Percentiles rank a stretch among this genome's conserved stretches.
Conservation (phyloP, 1,139 yeast genomes). For the Taphrina deformans region DNA sequence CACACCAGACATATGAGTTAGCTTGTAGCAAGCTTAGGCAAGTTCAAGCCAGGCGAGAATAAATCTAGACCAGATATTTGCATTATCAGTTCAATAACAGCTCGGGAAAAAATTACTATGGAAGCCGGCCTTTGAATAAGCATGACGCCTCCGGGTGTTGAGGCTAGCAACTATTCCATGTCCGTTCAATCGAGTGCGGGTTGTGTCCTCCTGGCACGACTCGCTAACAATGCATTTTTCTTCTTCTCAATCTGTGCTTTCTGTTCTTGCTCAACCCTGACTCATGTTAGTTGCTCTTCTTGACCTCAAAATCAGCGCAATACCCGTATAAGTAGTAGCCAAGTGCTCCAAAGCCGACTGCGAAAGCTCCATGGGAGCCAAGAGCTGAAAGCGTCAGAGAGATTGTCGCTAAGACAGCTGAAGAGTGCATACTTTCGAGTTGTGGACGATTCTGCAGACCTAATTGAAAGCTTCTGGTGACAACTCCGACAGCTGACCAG, state of each 20-base stretch:
- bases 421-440: slow-evolving; percentile 11
- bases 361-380: slow-evolving; percentile 26
- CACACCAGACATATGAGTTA: too few relatives aligned
- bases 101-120: too few relatives aligned
- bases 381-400: slow-evolving; percentile 11
- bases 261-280: slow-evolving; percentile 26
- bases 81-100: too few relatives aligned
- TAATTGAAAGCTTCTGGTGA: slow-evolving; percentile 25
- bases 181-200: background rate
- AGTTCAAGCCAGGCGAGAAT: too few relatives aligned
- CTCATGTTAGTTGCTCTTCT: background rate
- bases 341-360: slow-evolving; percentile 25
- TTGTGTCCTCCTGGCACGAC: slow-evolving; percentile 22
- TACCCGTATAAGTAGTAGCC: slow-evolving; percentile 31
- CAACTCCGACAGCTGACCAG: slow-evolving; percentile 29
- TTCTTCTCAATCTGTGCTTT: slow-evolving; percentile 31
- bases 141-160: too few relatives aligned
- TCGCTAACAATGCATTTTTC: slow-evolving; percentile 24
- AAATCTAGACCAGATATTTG: too few relatives aligned
- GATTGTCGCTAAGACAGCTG: background rate
- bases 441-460: slow-evolving; percentile 27
- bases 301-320: too few relatives aligned
- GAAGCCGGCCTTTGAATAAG: too few relatives aligned
- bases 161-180: too few relatives aligned
- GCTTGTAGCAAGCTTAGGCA: too few relatives aligned